phyloP scores from a whole-genome alignment of 2,329 filamentous ascomycete genomes.

The Tothia fuscella region DNA sequence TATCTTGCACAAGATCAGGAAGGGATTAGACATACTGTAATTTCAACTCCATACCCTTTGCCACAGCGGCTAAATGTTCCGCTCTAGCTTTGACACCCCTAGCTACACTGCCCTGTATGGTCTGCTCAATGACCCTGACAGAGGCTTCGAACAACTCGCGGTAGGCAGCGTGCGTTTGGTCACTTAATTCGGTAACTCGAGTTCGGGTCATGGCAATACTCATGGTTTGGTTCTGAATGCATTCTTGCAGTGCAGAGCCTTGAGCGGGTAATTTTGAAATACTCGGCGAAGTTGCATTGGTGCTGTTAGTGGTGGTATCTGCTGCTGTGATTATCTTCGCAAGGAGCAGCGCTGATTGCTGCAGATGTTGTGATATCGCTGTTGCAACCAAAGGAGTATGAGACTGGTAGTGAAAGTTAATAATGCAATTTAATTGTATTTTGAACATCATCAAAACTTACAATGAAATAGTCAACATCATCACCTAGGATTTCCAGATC shows the following conservation, averaged over 20 bases:
- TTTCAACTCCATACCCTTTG: constrained; percentile 30
- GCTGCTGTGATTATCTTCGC: background rate
- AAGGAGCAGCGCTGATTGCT: background rate
- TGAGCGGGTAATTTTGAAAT: constrained; percentile 8
- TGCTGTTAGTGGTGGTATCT: background rate
- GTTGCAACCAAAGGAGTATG: constrained; percentile 7
- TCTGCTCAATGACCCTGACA: constrained; percentile 35
- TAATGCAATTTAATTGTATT: background rate
- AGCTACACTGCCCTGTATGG: constrained; percentile 32
- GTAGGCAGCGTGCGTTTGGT: constrained; percentile 25
- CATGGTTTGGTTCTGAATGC: constrained; percentile 11
- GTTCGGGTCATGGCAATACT: constrained; percentile 17
- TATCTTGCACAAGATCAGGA: background rate
- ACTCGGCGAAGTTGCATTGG: too few relatives aligned
- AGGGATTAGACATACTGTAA: constrained; percentile 15
- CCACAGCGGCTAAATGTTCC: constrained; percentile 30
- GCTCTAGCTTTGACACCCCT: constrained; percentile 30
- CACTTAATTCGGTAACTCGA: constrained; percentile 25
- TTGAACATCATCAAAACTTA: constrained; percentile 13
- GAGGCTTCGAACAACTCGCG: constrained; percentile 24
- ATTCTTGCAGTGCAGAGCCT: constrained; percentile 9
- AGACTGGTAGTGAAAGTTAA: background rate
- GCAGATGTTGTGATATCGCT: constrained; percentile 4
- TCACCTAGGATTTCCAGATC: constrained; percentile 28
- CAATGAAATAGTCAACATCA: constrained; percentile 29